Conservation (phyloP, 768 basidiomycete genomes). For the Amyloporia xantha region DNA sequence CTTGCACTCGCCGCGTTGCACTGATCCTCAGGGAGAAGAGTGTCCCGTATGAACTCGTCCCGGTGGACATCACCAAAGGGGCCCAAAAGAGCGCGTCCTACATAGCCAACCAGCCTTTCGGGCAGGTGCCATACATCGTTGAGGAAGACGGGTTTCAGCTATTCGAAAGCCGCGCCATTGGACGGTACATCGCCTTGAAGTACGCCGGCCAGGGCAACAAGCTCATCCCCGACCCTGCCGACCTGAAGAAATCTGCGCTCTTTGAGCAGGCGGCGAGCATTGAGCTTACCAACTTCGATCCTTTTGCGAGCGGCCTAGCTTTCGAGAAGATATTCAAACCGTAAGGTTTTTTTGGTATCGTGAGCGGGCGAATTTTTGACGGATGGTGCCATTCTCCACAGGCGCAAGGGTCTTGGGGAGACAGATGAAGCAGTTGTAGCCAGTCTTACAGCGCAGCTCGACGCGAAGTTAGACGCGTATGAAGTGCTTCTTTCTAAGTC, state of each 20-base stretch:
- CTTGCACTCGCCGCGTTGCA: slow-evolving; percentile 47
- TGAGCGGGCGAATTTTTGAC: not conserved
- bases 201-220: slow-evolving; percentile 40
- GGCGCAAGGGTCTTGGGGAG: slow-evolving; percentile 2
- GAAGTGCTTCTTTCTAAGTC: slow-evolving; percentile 24
- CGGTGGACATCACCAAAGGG: slow-evolving; percentile 34
- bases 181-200: slow-evolving; percentile 51
- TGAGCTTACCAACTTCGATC: slow-evolving; percentile 50
- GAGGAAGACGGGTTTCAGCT: slow-evolving; percentile 56
- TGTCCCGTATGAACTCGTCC: slow-evolving; percentile 46
- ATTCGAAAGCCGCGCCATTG: slow-evolving; percentile 64
- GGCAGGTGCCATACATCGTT: slow-evolving; percentile 50
- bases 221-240: slow-evolving; percentile 38
- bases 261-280: slow-evolving; percentile 37
- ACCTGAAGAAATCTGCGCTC: slow-evolving; percentile 31
- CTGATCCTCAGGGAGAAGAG: slow-evolving; percentile 47
- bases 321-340: slow-evolving; percentile 47
- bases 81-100: slow-evolving; percentile 42
- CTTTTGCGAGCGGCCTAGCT: slow-evolving; percentile 34
- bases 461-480: slow-evolving; percentile 21
- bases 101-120: slow-evolving; percentile 53
- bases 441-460: slow-evolving; percentile 2
- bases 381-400: too few species aligned
- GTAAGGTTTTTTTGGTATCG: too few species aligned
- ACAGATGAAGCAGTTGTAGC: not conserved